A percentile compares a stretch with the other conserved stretches of the same genome.
phyloP scores from a whole-genome alignment of 1,284 basidiomycete genomes.

The Naganishia liquefaciens region DNA sequence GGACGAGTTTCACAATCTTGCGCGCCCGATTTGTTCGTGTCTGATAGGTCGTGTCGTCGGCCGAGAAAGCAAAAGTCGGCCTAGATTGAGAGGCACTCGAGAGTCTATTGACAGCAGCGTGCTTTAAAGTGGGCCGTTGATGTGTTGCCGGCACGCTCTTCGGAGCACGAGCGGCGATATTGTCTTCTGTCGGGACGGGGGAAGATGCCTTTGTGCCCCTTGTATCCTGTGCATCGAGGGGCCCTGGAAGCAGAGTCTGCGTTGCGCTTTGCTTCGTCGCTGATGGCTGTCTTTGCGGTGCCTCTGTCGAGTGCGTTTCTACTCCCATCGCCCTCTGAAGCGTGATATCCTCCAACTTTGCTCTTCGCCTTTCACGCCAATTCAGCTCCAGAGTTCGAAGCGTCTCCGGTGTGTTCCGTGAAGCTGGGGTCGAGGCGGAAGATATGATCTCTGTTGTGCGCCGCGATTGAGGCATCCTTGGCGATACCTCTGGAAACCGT shows the following conservation, averaged over 20 bases:
- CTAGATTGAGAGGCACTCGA: no score
- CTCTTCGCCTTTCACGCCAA: conserved; percentile 22
- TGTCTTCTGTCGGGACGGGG: no score
- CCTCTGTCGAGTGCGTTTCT: not conserved
- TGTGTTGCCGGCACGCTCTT: no score
- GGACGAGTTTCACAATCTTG: conserved; percentile 25
- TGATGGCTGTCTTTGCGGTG: no score
- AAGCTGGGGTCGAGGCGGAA: conserved; percentile 1
- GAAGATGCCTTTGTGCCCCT: no score
- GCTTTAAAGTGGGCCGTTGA: no score
- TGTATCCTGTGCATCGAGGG: no score
- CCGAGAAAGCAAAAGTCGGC: not conserved
- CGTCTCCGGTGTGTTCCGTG: conserved; percentile 18
- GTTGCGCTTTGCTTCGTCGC: no score
- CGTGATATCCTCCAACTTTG: conserved; percentile 27
- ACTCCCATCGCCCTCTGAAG: conserved; percentile 21
- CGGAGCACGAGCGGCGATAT: no score
- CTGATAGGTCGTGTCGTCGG: conserved; percentile 6
- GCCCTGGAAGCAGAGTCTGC: no score
- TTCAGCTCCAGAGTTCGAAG: conserved; percentile 12
- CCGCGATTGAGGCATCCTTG: not conserved
- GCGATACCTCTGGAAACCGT: not conserved
- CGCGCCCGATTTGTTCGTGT: conserved; percentile 9
- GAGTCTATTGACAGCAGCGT: no score
- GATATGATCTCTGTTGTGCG: not conserved